These are phyloP conservation scores for Kwoniella botswanensis DNA, from an alignment of 768 basidiomycete genomes.

Conservation along the genomic window DNA sequence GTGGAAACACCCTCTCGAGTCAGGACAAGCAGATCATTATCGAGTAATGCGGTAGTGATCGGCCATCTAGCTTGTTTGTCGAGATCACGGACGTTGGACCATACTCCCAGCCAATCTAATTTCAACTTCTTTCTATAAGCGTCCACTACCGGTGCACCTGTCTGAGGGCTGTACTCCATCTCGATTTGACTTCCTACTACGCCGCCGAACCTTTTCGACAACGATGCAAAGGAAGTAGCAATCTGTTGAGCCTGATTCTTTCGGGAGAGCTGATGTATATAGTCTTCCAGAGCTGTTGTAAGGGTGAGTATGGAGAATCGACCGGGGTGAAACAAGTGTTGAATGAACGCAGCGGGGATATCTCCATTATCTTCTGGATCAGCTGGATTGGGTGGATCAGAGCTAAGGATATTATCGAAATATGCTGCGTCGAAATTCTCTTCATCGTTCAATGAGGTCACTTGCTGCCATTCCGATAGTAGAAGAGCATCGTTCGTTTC, in stretches of 20 bases:
- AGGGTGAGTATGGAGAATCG: constrained; percentile 84
- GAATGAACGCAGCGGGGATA: constrained; percentile 76
- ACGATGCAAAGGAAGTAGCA: constrained; percentile 63
- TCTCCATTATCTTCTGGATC: constrained; percentile 55
- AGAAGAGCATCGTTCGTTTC: constrained; percentile 22
- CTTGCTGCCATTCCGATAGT: constrained; percentile 47
- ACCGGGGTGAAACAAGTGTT: constrained; percentile 82
- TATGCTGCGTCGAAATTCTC: constrained; percentile 65
- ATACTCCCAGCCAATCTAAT: constrained; percentile 94
- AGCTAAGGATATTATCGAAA: constrained; percentile 78
- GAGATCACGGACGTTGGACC: constrained; percentile 85
- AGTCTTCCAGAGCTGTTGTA: constrained; percentile 79
- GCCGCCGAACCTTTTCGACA: constrained; percentile 76
- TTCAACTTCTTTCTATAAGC: constrained; percentile 84
- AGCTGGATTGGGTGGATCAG: constrained; percentile 56
- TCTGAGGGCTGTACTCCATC: constrained; percentile 73
- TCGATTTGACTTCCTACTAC: constrained; percentile 85
- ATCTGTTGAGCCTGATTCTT: constrained; percentile 63
- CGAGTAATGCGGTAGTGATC: constrained; percentile 30
- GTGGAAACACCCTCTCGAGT: constrained; percentile 39
- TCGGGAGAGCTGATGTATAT: constrained; percentile 68
- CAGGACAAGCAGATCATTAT: constrained; percentile 63
- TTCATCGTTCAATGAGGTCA: constrained; percentile 23
- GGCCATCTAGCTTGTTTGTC: constrained; percentile 64
- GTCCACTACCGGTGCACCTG: constrained; percentile 76